Percentiles rank a stretch among this genome's conserved stretches.
phyloP scores from a whole-genome alignment of 108 stramenopile species.

The Cyclotella atomus region DNA sequence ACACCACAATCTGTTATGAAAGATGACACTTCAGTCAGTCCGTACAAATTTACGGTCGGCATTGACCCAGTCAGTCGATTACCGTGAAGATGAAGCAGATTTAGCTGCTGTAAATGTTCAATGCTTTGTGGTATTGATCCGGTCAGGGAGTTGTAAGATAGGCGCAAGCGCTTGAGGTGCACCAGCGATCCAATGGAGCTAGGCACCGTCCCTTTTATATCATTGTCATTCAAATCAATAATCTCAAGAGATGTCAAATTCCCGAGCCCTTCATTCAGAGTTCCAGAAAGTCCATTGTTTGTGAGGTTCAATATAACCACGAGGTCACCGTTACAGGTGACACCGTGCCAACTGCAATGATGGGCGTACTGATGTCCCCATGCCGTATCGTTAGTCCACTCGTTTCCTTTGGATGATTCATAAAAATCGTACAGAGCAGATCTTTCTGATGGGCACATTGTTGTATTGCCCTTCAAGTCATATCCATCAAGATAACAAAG shows the following conservation, averaged over 20 bases:
- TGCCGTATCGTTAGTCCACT: slow-evolving; percentile 11
- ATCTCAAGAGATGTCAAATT: slow-evolving; percentile 44
- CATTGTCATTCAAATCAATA: slow-evolving; percentile 60
- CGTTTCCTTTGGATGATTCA: slow-evolving; percentile 15
- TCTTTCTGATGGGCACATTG: slow-evolving; percentile 16
- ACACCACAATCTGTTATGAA: slow-evolving; percentile 7
- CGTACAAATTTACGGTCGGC: background rate
- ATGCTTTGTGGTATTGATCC: slow-evolving; percentile 33
- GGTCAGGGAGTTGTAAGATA: slow-evolving; percentile 56
- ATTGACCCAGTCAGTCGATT: slow-evolving; percentile 9
- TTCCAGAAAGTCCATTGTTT: slow-evolving; percentile 39
- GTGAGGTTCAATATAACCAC: slow-evolving; percentile 6
- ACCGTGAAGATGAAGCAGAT: slow-evolving; percentile 28
- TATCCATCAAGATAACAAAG: slow-evolving; percentile 9
- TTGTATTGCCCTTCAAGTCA: background rate
- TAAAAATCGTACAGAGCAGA: slow-evolving; percentile 25
- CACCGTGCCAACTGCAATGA: slow-evolving; percentile 2
- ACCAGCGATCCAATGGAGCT: slow-evolving; percentile 46
- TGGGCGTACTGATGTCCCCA: slow-evolving; percentile 10
- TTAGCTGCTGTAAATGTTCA: background rate
- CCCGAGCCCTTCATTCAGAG: slow-evolving; percentile 43
- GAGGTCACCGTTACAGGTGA: slow-evolving; percentile 8
- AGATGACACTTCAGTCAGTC: background rate
- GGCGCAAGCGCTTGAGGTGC: slow-evolving; percentile 44
- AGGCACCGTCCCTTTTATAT: slow-evolving; percentile 62